Percentiles rank a stretch among this genome's conserved stretches.
Conservation (phyloP, 2,329 filamentous ascomycete species). For the Cercospora canescens region DNA sequence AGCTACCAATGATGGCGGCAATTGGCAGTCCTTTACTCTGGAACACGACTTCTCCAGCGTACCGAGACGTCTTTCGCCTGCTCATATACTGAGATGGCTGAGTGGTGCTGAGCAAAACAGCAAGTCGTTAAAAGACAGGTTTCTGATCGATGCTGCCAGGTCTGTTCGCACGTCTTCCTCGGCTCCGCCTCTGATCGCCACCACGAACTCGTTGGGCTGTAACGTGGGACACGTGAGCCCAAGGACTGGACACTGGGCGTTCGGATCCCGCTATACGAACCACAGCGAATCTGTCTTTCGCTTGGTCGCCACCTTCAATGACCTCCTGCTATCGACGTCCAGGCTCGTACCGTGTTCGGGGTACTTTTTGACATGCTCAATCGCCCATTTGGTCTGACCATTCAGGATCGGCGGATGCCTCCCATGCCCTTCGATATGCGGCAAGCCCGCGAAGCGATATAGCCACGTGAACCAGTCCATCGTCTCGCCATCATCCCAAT, state of each 20-base stretch:
- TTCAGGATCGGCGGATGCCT: conserved; percentile 23
- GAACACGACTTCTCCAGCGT: not conserved
- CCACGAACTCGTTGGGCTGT: not conserved
- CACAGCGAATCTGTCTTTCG: conserved; percentile 4
- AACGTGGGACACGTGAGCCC: not conserved
- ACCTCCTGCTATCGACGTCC: no score
- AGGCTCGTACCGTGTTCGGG: conserved; percentile 10
- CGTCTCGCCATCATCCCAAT: conserved; percentile 56
- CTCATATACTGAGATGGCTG: no score
- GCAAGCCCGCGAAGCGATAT: conserved; percentile 53
- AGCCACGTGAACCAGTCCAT: conserved; percentile 48
- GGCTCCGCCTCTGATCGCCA: not conserved
- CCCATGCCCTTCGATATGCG: conserved; percentile 38
- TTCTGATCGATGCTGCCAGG: not conserved
- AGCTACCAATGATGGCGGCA: not conserved
- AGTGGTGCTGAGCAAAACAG: not conserved
- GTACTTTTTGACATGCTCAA: conserved; percentile 26
- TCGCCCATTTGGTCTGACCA: conserved; percentile 22
- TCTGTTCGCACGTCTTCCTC: not conserved
- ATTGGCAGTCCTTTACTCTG: not conserved
- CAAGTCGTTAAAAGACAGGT: not conserved
- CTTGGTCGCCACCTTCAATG: not conserved
- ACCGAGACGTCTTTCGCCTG: no score
- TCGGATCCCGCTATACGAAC: conserved; percentile 1
- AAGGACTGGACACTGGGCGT: not conserved